These are phyloP conservation scores for Lodderomyces beijingensis DNA, from an alignment of 1,139 yeast genomes.

Conservation along the genomic window DNA sequence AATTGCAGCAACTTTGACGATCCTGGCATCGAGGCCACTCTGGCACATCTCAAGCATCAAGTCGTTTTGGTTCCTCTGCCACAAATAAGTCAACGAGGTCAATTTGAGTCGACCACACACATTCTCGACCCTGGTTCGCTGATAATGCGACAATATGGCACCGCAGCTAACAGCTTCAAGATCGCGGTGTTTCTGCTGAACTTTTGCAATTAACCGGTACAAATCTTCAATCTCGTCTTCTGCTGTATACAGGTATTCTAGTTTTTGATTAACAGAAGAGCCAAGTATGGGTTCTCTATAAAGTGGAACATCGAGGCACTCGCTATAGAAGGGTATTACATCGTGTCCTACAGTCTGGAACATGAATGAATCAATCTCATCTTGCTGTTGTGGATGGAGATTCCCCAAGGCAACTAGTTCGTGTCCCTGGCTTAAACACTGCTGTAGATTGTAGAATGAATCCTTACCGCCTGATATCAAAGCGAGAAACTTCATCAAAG, in stretches of 20 bases:
- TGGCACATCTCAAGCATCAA: slow-evolving; percentile 79
- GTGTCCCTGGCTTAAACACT: slow-evolving; percentile 80
- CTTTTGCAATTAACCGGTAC: slow-evolving; percentile 43
- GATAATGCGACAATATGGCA: slow-evolving; percentile 90
- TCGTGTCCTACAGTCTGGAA: slow-evolving; percentile 98
- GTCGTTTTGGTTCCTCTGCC: slow-evolving; percentile 84
- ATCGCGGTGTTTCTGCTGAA: slow-evolving; percentile 59
- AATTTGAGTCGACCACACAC: slow-evolving; percentile 75
- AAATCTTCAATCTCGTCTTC: slow-evolving; percentile 89
- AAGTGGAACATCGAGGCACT: slow-evolving; percentile 76
- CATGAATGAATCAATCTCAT: slow-evolving; percentile 92
- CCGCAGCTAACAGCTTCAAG: slow-evolving; percentile 89
- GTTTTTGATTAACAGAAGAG: slow-evolving; percentile 48
- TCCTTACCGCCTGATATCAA: slow-evolving; percentile 95
- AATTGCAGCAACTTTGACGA: slow-evolving; percentile 89
- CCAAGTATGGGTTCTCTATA: slow-evolving; percentile 69
- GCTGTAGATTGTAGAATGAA: slow-evolving; percentile 83
- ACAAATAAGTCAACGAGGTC: slow-evolving; percentile 67
- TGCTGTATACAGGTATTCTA: slow-evolving; percentile 63
- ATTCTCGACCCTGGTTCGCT: slow-evolving; percentile 86
- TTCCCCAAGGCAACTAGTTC: slow-evolving; percentile 82
- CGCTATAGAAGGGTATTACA: slow-evolving; percentile 58
- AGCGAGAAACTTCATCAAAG: slow-evolving; percentile 81
- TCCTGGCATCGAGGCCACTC: slow-evolving; percentile 72
- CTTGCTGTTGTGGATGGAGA: slow-evolving; percentile 55